Base-by-base conservation (phyloP, 768 basidiomycete genomes). In the Tylopilus cervinicoccineus region DNA sequence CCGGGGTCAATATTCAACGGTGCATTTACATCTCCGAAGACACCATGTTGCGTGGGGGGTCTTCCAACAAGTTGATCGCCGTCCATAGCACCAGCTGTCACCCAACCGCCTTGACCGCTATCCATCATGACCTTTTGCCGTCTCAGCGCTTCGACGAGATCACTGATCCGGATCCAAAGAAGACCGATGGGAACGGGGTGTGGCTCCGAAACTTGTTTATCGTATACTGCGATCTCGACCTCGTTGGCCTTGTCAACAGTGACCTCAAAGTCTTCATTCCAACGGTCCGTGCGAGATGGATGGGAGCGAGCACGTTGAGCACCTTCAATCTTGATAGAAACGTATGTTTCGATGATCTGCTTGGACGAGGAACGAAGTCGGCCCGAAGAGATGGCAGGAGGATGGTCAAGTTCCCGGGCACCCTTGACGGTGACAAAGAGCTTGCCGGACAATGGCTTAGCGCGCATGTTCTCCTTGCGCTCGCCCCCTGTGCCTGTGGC, bases 211-310 rank as follows among this genome's bases (percentile, higher is more conserved):
- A 81, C 79, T 60, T 90, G 88, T 58, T 92, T 92, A 69, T 99
- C 96, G 60, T 93, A 93, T 27, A 99, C 81, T 26, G 92, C 89
- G 43, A 99, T 85, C 71, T 98, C 96, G 41, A 97, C 88, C 75
- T 99, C 96, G 64, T 95, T 97, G 13, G 95, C 94, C 69, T 98
- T 98, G 74, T 98, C 95, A 33, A 98, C 89, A 0, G 85, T 77
- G 50, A 99, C 91, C 68, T 95, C 93, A 53, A 98, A 97, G 50
- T 93, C 90, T 69, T 99, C 94, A 64, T 92, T 91, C 96, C 96
- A 99, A 38, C 89, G 84, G 69, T 98, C 96, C 24, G 87, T 96
- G 50, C 93, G 84, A 10, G 93, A 86, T 8, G 92, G 89, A 64
- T 95, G 93, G 0, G 94, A 93, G 48, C 86, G 83, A 5, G 92